Percentiles rank a stretch among this genome's conserved stretches.
These are phyloP conservation scores for Pseudozyma sp. DNA, from an alignment of 1,284 basidiomycete genomes.

Conservation along the genomic window DNA sequence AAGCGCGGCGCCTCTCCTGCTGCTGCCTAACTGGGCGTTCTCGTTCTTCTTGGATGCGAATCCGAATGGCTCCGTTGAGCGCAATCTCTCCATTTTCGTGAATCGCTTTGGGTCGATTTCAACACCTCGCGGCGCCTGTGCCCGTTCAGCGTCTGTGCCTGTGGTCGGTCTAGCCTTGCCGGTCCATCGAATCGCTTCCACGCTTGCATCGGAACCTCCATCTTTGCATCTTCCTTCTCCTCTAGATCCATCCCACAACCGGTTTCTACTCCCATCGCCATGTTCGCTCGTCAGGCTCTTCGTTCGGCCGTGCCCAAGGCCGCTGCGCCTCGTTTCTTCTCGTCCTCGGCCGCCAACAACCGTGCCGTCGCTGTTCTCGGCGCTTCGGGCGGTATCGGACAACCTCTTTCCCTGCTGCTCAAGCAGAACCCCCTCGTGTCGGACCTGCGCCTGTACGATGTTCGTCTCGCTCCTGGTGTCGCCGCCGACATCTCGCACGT, in stretches of 20 bases:
- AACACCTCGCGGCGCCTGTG: not conserved
- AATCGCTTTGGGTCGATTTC: constrained; percentile 1
- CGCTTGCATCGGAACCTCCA: constrained; percentile 14
- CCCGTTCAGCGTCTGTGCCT: not conserved
- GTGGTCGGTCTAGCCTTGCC: not conserved
- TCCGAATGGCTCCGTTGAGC: constrained; percentile 16
- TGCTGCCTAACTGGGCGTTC: no score
- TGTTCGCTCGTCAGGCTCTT: constrained; percentile 62
- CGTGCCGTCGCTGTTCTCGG: constrained; percentile 90
- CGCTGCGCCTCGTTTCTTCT: constrained; percentile 76
- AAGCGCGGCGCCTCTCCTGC: constrained; percentile 4
- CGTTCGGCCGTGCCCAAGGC: constrained; percentile 45
- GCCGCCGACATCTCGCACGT: constrained; percentile 76
- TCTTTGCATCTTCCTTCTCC: constrained; percentile 13
- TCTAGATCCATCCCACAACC: constrained; percentile 2
- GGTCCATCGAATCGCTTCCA: not conserved
- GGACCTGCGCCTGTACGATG: constrained; percentile 71
- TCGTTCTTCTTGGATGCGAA: not conserved
- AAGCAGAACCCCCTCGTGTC: constrained; percentile 86
- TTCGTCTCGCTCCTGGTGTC: constrained; percentile 71
- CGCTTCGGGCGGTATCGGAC: constrained; percentile 85
- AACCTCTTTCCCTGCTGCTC: constrained; percentile 83
- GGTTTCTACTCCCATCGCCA: constrained; percentile 13
- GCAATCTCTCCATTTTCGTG: not conserved
- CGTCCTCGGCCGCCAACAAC: constrained; percentile 78